phyloP scores from a whole-genome alignment of 129 eudicot genomes.

The Daucus carota region DH1_v3.0 NC_030382.2:41486501-41487000 shows the following conservation, averaged over 20 bases:
- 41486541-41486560: background rate
- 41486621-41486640: background rate
- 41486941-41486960: background rate
- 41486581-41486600: background rate
- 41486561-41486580: background rate
- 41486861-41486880: background rate
- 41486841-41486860: background rate
- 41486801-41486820: background rate
- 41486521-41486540: background rate
- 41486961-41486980: too few species aligned
- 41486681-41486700: background rate
- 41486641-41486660: background rate
- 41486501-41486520: background rate
- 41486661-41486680: background rate
- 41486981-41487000: too few species aligned
- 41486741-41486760: background rate
- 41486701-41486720: background rate
- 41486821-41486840: background rate
- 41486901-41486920: background rate
- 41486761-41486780: background rate
- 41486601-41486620: background rate
- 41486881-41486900: background rate
- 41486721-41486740: background rate
- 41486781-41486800: background rate
- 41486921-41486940: background rate